phyloP scores from a whole-genome alignment of 176 grass and related monocot genomes.

The Microstegium vimineum region DNA sequence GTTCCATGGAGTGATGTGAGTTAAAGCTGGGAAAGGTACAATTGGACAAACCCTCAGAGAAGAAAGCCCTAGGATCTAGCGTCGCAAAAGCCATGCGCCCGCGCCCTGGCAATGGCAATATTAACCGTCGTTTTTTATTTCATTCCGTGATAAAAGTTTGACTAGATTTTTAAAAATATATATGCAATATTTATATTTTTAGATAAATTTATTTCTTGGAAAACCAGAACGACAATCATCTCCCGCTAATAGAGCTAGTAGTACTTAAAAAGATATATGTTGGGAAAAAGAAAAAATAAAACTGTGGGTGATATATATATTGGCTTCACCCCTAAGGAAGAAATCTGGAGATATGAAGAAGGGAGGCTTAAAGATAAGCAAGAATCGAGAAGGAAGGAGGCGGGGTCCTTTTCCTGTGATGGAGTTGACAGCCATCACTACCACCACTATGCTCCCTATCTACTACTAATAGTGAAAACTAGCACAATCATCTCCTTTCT shows the following conservation, averaged over 20 bases:
- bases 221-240: no score
- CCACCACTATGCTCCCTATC: slow-evolving; percentile 36
- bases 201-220: no score
- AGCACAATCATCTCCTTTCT: slow-evolving; percentile 32
- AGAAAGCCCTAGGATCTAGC: slow-evolving; percentile 45
- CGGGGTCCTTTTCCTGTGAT: slow-evolving; percentile 13
- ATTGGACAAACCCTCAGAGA: slow-evolving; percentile 10
- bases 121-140: no score
- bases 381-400: slow-evolving; percentile 17
- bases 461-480: no score
- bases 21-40: slow-evolving; percentile 46
- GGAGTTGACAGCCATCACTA: slow-evolving; percentile 44
- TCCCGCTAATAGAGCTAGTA: no score
- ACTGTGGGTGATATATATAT: background rate
- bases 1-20: slow-evolving; percentile 20
- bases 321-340: slow-evolving; percentile 33
- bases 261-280: no score
- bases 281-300: background rate
- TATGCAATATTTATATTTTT: no score
- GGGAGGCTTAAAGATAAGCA: slow-evolving; percentile 23
- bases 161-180: no score
- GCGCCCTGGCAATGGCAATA: background rate
- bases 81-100: slow-evolving; percentile 19
- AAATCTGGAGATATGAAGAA: slow-evolving; percentile 20
- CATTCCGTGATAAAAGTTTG: no score